phyloP scores from a whole-genome alignment of 257 asterid species.

The Sherardia arvensis region DNA sequence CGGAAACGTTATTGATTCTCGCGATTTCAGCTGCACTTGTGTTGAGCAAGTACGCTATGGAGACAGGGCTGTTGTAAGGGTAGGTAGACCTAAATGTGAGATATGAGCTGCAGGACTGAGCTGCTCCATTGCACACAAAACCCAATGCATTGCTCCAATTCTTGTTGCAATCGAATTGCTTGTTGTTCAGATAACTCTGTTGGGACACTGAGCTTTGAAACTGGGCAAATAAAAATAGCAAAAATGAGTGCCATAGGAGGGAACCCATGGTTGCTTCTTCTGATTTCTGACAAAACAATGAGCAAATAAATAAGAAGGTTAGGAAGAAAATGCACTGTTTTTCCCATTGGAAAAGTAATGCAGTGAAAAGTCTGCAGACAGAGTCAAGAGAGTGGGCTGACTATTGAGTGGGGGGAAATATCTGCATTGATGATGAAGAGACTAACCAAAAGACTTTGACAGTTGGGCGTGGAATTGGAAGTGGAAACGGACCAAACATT shows the following conservation, averaged over 20 bases:
- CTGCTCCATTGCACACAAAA: conserved; percentile 39
- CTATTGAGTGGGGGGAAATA: background rate
- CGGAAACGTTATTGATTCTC: conserved; percentile 32
- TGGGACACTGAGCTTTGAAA: conserved; percentile 23
- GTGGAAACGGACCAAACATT: background rate
- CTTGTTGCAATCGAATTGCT: conserved; percentile 32
- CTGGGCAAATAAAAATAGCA: background rate
- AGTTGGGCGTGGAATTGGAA: background rate
- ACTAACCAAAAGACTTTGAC: background rate
- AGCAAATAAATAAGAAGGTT: background rate
- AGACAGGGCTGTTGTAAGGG: conserved; percentile 33
- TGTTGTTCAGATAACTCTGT: conserved; percentile 42
- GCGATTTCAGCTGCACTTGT: conserved; percentile 40
- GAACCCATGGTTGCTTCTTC: background rate
- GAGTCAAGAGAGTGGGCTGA: background rate
- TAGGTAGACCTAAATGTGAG: conserved; percentile 50
- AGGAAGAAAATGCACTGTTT: background rate
- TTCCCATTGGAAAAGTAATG: background rate
- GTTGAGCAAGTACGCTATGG: conserved; percentile 31
- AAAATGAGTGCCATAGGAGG: conserved; percentile 1
- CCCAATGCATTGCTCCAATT: conserved; percentile 34
- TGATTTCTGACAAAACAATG: background rate
- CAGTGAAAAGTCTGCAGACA: background rate
- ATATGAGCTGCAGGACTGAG: conserved; percentile 38
- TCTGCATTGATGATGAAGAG: background rate